Conservation (phyloP, 345 rosid species). For the Punica granatum region DNA sequence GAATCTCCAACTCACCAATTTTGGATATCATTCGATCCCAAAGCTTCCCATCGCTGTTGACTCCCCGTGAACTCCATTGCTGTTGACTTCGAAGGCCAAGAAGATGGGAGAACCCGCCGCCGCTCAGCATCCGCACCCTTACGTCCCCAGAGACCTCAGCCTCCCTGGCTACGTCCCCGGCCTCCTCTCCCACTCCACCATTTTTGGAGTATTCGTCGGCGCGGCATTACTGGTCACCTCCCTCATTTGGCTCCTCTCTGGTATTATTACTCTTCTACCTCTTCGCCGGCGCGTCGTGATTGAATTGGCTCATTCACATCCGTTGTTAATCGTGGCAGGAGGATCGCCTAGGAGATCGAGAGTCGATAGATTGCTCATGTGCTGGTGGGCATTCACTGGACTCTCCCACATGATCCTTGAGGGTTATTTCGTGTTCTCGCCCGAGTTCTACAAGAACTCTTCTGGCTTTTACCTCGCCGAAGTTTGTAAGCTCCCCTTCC, state of each 20-base stretch:
- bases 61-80: too few species aligned
- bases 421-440: conserved; percentile 87
- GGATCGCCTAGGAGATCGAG: conserved; percentile 27
- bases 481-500: conserved; percentile 62
- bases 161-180: conserved; percentile 58
- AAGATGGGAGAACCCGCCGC: conserved; percentile 8
- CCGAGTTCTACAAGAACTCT: conserved; percentile 75
- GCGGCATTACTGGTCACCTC: conserved; percentile 50
- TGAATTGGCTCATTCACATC: neutral
- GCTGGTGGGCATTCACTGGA: conserved; percentile 98
- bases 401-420: conserved; percentile 73
- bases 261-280: conserved; percentile 31
- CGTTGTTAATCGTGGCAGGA: conserved; percentile 30
- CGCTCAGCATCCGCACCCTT: conserved; percentile 39
- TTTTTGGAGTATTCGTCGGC: conserved; percentile 37
- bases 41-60: neutral
- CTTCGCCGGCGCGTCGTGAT: too few species aligned
- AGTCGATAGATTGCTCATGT: conserved; percentile 67
- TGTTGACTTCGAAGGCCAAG: too few species aligned
- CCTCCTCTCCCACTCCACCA: conserved; percentile 49
- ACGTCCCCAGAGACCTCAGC: conserved; percentile 68
- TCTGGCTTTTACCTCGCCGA: conserved; percentile 81
- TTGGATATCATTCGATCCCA: neutral
- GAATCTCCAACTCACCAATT: neutral
- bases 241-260: conserved; percentile 63